Base-by-base conservation (phyloP, 192 early-diverging fungal species). In the Rhizophagus sp. region DNA sequence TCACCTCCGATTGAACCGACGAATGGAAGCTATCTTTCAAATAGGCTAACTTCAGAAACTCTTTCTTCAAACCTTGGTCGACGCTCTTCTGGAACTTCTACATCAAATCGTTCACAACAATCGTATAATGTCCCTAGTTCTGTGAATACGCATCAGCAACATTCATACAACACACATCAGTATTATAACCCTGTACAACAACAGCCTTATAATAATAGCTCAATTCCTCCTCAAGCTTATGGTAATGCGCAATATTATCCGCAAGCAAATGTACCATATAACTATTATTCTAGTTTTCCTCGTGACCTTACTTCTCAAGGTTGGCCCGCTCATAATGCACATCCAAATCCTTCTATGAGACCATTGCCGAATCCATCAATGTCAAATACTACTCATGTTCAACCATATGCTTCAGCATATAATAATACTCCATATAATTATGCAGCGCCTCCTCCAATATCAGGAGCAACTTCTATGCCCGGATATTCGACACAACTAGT, bases 251-350 rank as follows among this genome's bases (percentile, higher is more conserved):
- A 27, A 17, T 49, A 30, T 64, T 36, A 76, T 25, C 12, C 57
- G 25, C 52, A 44, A 19, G n/a, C 17, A 76, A 62, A 76, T 63
- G 44, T 13, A 47, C 44, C 44, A 47, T 27, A 57, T 36, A 49
- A 27, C 9, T 76, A 76, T 76, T 76, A 76, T 63, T 17, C 74
- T 19, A 36, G 6, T 8, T 76, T 63, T 76, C 74, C 74, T 62
- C 73, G 47, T 49, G 50, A 74, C 47, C 47, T 74, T 25, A 74
- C 73, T 10, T 57, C 73, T 49, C 74, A 61, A n/a, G 74, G 74
- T 30, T 76, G 74, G 74, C 74, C 74, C 19, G 7, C 36, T 15
- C 11, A 39, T 11, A 61, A 8, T 24, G 7, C 19, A 11, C 27
- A 76, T 15, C 7, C 52, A 49, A 74, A 61, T 9, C 12, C 27